A percentile compares a stretch with the other conserved stretches of the same genome.
phyloP scores from a whole-genome alignment of 805 yeast genomes.

The Ogataea pignaliae region DNA sequence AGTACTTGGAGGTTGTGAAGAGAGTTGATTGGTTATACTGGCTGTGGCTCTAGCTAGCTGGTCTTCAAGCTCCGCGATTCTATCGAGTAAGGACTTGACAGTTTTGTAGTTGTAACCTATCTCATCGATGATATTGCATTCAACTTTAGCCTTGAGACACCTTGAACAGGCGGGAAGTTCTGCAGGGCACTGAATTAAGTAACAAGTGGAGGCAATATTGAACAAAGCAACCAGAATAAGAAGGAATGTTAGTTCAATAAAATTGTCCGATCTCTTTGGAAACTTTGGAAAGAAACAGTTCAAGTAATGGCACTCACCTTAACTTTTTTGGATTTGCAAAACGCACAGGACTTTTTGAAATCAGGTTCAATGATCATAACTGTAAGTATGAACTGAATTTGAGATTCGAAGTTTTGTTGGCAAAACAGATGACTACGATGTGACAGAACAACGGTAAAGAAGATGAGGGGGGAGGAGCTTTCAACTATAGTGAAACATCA shows the following conservation, averaged over 20 bases:
- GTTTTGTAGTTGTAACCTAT: constrained; percentile 21
- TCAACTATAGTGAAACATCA: too few species aligned
- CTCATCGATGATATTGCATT: constrained; percentile 19
- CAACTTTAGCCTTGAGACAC: constrained; percentile 13
- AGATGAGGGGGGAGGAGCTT: too few species aligned
- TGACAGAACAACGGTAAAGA: too few species aligned
- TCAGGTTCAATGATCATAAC: constrained; percentile 7
- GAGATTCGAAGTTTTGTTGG: too few species aligned
- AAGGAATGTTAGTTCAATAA: not conserved
- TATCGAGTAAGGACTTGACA: constrained; percentile 11
- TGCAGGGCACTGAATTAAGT: constrained; percentile 17
- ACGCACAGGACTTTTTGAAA: constrained; percentile 16
- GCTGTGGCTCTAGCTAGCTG: constrained; percentile 1
- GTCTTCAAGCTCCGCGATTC: constrained; percentile 13
- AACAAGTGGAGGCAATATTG: not conserved
- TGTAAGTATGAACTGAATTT: too few species aligned
- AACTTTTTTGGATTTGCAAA: constrained; percentile 21
- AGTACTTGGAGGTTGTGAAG: not conserved
- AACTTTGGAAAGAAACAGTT: too few species aligned
- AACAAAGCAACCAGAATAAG: not conserved
- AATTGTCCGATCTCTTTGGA: too few species aligned
- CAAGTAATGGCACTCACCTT: constrained; percentile 15
- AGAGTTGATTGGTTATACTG: too few species aligned
- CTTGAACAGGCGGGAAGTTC: constrained; percentile 19
- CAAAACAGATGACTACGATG: too few species aligned